Evolutionary conservation across 2,329 filamentous ascomycete genomes (phyloP).

Genomic region (Fusarium nelsonii): DNA sequence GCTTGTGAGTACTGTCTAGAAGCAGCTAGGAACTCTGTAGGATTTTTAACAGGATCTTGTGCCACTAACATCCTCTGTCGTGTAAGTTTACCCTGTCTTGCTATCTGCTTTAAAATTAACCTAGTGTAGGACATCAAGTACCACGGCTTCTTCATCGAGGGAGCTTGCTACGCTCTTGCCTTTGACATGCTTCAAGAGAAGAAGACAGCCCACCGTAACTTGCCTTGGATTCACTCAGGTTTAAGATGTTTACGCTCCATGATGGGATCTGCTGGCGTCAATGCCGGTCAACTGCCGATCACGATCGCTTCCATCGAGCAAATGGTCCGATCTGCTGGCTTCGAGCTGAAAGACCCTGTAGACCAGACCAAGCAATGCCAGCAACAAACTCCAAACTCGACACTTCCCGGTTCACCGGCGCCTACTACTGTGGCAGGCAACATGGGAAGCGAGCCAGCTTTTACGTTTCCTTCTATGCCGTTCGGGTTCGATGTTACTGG

Average conservation of each 20-base stretch:
- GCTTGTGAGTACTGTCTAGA: constrained; percentile 58
- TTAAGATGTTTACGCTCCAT: constrained; percentile 54
- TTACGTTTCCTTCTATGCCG: constrained; percentile 49
- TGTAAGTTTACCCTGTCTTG: constrained; percentile 44
- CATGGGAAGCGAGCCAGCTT: constrained; percentile 38
- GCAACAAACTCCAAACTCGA: constrained; percentile 24
- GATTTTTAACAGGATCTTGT: constrained; percentile 56
- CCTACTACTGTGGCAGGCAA: constrained; percentile 11
- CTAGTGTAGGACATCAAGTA: constrained; percentile 57
- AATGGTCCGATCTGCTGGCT: constrained; percentile 49
- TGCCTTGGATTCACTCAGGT: constrained; percentile 58
- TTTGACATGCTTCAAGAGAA: constrained; percentile 59
- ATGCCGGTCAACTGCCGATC: constrained; percentile 40
- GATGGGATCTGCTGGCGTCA: constrained; percentile 41
- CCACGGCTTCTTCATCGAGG: constrained; percentile 59
- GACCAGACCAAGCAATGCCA: constrained; percentile 34
- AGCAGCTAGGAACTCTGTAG: constrained; percentile 57
- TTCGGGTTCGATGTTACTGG: constrained; percentile 47
- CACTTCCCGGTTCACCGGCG: constrained; percentile 38
- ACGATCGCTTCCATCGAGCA: constrained; percentile 48
- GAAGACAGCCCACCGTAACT: constrained; percentile 52
- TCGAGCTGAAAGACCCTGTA: constrained; percentile 44
- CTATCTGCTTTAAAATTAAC: constrained; percentile 8
- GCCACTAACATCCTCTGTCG: constrained; percentile 55
- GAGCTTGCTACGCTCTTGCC: constrained; percentile 56